A percentile compares a stretch with the other conserved stretches of the same genome.
Evolutionary conservation across 2,329 filamentous ascomycete genomes (phyloP).

Genomic region (Tolypocladium endophyticum): DNA sequence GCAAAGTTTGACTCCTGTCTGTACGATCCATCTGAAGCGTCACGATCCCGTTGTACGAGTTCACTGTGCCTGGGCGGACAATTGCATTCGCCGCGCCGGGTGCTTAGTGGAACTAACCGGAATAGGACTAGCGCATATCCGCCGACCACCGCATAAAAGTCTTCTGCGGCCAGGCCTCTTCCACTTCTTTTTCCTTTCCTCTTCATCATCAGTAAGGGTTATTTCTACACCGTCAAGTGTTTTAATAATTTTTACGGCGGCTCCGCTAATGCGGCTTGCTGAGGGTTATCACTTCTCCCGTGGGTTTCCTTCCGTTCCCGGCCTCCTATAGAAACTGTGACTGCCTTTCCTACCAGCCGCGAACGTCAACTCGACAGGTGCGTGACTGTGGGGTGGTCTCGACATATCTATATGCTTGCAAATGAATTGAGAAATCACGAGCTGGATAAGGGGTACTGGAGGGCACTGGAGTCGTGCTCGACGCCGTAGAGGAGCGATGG

Average conservation of each 20-base stretch:
- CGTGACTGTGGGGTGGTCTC: conserved; percentile 42
- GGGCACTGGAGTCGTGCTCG: not conserved
- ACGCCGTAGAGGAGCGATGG: not conserved
- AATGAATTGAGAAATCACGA: not conserved
- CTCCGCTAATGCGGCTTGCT: conserved; percentile 45
- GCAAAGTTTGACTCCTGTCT: not conserved
- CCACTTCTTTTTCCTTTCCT: conserved; percentile 18
- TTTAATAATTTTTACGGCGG: conserved; percentile 33
- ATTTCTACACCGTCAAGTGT: conserved; percentile 42
- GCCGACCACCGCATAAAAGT: conserved; percentile 7
- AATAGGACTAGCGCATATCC: not conserved
- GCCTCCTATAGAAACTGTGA: conserved; percentile 37
- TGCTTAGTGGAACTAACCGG: not conserved
- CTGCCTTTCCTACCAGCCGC: conserved; percentile 37
- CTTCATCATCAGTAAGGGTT: conserved; percentile 34
- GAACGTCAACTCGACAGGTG: conserved; percentile 25
- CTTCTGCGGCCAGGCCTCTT: conserved; percentile 1
- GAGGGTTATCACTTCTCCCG: conserved; percentile 35
- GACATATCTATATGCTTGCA: conserved; percentile 20
- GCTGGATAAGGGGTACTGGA: not conserved
- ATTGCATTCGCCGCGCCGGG: not conserved
- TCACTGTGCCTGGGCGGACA: not conserved
- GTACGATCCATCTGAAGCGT: not conserved
- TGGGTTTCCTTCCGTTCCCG: conserved; percentile 47
- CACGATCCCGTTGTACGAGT: not conserved